phyloP scores from a whole-genome alignment of 345 rosid species.

The Excoecaria cochinchinensis region DNA sequence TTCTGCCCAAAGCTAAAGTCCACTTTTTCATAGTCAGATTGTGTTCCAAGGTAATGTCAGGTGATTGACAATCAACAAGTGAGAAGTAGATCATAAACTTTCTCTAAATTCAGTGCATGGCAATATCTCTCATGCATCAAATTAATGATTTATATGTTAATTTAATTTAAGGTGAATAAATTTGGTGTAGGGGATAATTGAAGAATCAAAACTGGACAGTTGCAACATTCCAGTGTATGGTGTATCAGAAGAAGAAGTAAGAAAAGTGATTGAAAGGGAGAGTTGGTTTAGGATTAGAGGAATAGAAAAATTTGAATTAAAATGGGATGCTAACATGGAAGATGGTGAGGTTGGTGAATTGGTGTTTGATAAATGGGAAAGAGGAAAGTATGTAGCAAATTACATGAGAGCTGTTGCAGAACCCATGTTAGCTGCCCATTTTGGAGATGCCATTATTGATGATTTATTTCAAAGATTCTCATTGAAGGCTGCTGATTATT shows the following conservation, averaged over 20 bases:
- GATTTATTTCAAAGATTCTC: constrained; percentile 7
- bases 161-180: not conserved
- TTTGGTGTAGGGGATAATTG: constrained; percentile 8
- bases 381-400: not conserved
- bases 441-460: constrained; percentile 15
- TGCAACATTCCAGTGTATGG: constrained; percentile 11
- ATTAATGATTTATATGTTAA: too few species aligned
- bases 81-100: too few species aligned
- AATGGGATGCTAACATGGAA: constrained; percentile 6
- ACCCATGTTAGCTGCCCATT: constrained; percentile 12
- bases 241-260: not conserved
- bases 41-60: too few species aligned
- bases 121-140: too few species aligned
- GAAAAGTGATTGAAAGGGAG: not conserved
- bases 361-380: not conserved
- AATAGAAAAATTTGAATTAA: not conserved
- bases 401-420: constrained; percentile 2
- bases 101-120: too few species aligned
- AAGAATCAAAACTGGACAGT: constrained; percentile 8
- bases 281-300: not conserved
- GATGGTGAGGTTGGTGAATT: not conserved
- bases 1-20: too few species aligned
- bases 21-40: too few species aligned
- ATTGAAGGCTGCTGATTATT: not conserved
- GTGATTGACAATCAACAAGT: too few species aligned